These are phyloP conservation scores for Ulmus americana DNA, from an alignment of 331 rosid species.

Conservation along the genomic window DNA sequence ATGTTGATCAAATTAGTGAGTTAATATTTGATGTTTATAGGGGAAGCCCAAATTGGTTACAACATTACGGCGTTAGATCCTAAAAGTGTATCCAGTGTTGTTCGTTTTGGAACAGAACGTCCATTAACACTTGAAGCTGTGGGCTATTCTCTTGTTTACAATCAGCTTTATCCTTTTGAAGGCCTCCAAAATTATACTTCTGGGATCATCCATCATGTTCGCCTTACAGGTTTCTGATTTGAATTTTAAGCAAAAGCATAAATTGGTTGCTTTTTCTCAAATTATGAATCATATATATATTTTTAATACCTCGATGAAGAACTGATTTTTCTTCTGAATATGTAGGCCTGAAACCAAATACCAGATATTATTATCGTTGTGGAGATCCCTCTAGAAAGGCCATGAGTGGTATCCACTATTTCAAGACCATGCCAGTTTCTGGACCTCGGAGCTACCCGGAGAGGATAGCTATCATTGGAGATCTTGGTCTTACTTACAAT, in stretches of 20 bases:
- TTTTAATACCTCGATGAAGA: background rate
- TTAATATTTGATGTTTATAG: conserved; percentile 29
- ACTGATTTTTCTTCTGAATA: background rate
- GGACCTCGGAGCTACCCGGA: conserved; percentile 52
- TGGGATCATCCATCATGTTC: conserved; percentile 86
- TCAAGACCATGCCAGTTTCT: conserved; percentile 66
- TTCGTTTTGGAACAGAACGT: conserved; percentile 44
- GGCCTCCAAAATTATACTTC: conserved; percentile 84
- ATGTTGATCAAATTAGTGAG: background rate
- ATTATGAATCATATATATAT: no score
- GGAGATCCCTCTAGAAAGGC: conserved; percentile 62
- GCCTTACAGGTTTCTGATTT: conserved; percentile 44
- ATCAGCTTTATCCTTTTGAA: conserved; percentile 68
- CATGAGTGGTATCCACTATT: conserved; percentile 50
- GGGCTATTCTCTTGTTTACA: conserved; percentile 61
- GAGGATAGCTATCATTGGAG: conserved; percentile 65
- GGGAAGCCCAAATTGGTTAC: conserved; percentile 70
- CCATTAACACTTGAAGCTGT: conserved; percentile 42
- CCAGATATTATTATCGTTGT: conserved; percentile 58
- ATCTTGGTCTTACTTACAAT: conserved; percentile 86
- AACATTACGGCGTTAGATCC: conserved; percentile 63
- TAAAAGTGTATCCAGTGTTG: conserved; percentile 47
- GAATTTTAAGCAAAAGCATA: background rate
- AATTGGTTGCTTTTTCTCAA: background rate
- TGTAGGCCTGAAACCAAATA: conserved; percentile 62